Base-by-base conservation (phyloP, 2,329 filamentous ascomycete species). In the Cercospora zeina region DNA sequence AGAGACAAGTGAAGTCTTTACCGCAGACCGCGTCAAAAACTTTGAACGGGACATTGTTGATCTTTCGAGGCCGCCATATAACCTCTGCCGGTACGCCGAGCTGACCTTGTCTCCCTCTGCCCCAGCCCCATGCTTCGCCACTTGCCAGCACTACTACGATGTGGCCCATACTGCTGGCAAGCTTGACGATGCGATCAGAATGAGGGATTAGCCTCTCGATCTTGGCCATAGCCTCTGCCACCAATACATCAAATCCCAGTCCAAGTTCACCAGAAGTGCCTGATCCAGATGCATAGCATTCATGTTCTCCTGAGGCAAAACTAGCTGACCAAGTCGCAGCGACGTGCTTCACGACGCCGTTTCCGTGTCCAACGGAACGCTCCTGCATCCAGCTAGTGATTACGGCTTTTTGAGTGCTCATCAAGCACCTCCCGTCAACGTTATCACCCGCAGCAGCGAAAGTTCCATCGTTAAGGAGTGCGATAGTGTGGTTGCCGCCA, bases 41-140 rank as follows among this genome's bases (percentile, higher is more conserved):
- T n/a, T 76, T 78, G 74, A 96, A 96, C 3, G 76, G 72, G 19
- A 83, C 69, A 1, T 84, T 74, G 1, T 78, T 77, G 21, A 96
- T 82, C 74, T 81, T 87, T 9, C 83, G 79, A 4, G 91, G 91
- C 14, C 71, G 71, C 76, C 83, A 82, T 1, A 88, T 73, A 30
- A 87, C 67, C 5, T 77, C 79, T 30, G 78, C 77, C 0, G 83
- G 82, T 45, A 79, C 76, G 0, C 92, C 93, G 0, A 96, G 78
- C 74, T 99, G 93, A 0, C 90, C 90, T 72, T 96, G 95, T 24
- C 91, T 84, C 13, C 89, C 88, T 69, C 87, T 90, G 0, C 95
- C 95, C 93, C 93, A 97, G 2, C 91, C 93, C 73, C 89, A 96
- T 1, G 88, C 87, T 14, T 89, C 82, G 0, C 93, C 93, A 72